Evolutionary conservation across 148 eudicot species (phyloP), one percentile per base, ranked within the genome.

Genomic region (Mesembryanthemum crystallinum): DNA sequence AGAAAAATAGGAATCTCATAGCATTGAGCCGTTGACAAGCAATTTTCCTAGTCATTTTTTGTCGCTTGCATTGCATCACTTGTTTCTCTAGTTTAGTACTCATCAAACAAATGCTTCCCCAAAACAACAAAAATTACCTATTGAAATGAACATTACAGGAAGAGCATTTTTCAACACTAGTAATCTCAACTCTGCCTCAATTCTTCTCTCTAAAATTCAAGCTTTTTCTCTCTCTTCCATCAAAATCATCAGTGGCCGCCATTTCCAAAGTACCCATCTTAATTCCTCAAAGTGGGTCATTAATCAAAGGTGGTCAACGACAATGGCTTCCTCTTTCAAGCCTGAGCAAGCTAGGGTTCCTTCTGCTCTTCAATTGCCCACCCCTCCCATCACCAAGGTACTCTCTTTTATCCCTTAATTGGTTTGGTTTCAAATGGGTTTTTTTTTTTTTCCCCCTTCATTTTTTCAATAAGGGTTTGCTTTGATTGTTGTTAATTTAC

Each of bases 321-420:
- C 81, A 24, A 92, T 90, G 92, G 81, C 90, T n/a, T 59, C 85
- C 54, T 74, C 80, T 65, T 86, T 84, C 81, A 79, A 75, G 75
- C 88, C 97, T 32, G 94, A 92, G 27, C 77, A 81, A 79, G 89
- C 97, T 80, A 86, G 97, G 80, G 89, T 83, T 81, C 97, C 97
- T 33, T 83, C 89, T 67, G 90, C 92, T 6, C 65, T 88, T 69
- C 88, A 80, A 54, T 71, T 82, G 68, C 91, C 94, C 63, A 35
- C 79, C 6, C 92, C 97, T 73, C 82, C 86, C 1, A 83, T 88
- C 85, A 67, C 87, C 33, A 90, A 92, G 90, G 97, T 75, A 51
- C 64, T 59, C 37, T 66, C 52, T 72, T 62, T 23, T 52, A 10
- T 45, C 49, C 49, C 9, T 2, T n/a, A n/a, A 8, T 45, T 45